phyloP scores from a whole-genome alignment of 257 asterid species.

The Jaltomata sinuosa region DNA sequence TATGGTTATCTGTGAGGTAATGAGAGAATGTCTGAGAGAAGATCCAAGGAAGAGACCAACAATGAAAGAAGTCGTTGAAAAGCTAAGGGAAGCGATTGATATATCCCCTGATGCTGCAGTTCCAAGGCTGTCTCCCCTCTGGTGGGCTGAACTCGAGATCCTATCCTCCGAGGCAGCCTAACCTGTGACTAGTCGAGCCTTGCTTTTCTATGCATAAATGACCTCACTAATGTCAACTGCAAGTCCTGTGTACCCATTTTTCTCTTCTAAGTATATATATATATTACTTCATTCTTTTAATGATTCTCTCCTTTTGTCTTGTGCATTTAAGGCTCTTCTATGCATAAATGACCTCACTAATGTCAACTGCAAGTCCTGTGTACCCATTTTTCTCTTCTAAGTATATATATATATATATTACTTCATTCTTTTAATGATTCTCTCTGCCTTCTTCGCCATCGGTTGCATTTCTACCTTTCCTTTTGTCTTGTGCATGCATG shows the following conservation, averaged over 20 bases:
- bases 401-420: neutral
- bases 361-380: neutral
- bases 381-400: neutral
- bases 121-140: slow-evolving; percentile 5
- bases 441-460: neutral
- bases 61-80: neutral
- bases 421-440: neutral
- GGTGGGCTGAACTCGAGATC: slow-evolving; percentile 17
- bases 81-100: slow-evolving; percentile 1
- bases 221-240: neutral
- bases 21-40: neutral
- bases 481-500: neutral
- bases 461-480: neutral
- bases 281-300: neutral
- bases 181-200: neutral
- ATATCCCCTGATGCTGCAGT: slow-evolving; percentile 6
- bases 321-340: too few relatives aligned
- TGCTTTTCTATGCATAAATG: neutral
- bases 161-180: slow-evolving; percentile 7
- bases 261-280: neutral
- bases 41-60: neutral
- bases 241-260: neutral
- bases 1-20: neutral
- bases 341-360: neutral
- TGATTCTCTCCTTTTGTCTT: too few relatives aligned